A percentile compares a stretch with the other conserved stretches of the same genome.
Conservation (phyloP, 2,329 filamentous ascomycete genomes). For the Grosmannia serpens region DNA sequence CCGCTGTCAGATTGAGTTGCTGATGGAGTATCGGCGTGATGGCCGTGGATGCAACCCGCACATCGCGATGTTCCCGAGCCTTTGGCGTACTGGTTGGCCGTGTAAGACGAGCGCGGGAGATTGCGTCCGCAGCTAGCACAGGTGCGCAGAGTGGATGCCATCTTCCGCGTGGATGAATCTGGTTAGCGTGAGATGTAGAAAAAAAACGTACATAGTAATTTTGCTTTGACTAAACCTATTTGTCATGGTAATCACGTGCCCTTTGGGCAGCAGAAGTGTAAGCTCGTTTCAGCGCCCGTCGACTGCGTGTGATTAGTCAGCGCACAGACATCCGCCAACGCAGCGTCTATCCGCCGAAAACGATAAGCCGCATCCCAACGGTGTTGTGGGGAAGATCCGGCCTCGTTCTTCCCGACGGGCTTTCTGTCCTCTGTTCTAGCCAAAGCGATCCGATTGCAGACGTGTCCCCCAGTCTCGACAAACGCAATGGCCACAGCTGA, state of each 20-base stretch:
- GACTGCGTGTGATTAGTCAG: no score
- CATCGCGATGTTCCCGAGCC: constrained; percentile 15
- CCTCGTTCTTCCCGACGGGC: background rate
- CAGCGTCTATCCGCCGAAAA: no score
- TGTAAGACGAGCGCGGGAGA: constrained; percentile 18
- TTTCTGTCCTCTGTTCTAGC: background rate
- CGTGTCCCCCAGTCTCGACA: background rate
- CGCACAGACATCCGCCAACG: no score
- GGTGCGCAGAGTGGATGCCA: background rate
- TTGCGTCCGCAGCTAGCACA: constrained; percentile 15
- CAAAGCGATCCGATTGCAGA: background rate
- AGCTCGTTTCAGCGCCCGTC: no score
- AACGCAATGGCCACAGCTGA: background rate
- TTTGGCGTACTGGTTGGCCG: constrained; percentile 16
- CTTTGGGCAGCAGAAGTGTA: no score
- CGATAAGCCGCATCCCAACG: no score
- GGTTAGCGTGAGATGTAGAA: no score
- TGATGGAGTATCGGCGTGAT: constrained; percentile 7
- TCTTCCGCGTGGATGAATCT: no score
- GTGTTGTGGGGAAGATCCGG: no score
- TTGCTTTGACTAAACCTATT: no score
- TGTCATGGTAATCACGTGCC: no score
- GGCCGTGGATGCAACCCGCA: constrained; percentile 13
- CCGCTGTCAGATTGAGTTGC: constrained; percentile 12
- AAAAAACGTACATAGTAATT: no score